Conservation (phyloP, 2,329 filamentous ascomycete genomes). For the Aspergillus pseudoviridinutans region DNA sequence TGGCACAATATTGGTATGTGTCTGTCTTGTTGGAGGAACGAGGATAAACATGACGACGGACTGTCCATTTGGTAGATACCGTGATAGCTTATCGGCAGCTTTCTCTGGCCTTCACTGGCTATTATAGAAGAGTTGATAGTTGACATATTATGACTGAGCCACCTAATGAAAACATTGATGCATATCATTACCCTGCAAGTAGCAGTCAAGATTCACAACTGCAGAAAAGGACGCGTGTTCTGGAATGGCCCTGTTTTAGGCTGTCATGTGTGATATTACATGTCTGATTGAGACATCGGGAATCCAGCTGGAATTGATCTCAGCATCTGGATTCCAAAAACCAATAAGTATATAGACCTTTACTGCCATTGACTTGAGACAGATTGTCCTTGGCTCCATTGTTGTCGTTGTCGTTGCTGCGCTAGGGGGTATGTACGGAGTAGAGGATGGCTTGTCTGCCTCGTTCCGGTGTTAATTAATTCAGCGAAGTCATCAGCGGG, state of each 20-base stretch:
- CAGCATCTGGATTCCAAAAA: not conserved
- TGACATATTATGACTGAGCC: not conserved
- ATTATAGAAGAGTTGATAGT: not conserved
- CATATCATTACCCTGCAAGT: not conserved
- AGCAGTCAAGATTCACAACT: not conserved
- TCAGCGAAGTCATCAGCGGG: not conserved
- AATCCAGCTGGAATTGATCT: not conserved
- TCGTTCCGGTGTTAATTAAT: not conserved
- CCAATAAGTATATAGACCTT: not conserved
- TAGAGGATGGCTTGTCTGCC: not conserved
- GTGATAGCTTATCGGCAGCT: too few species aligned
- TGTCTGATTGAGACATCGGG: not conserved
- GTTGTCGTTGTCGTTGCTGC: too few species aligned
- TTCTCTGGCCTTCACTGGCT: too few species aligned
- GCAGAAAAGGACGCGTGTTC: constrained; percentile 20
- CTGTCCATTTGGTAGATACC: too few species aligned
- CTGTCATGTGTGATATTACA: not conserved
- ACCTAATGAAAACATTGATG: not conserved
- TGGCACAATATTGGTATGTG: too few species aligned
- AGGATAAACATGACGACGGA: too few species aligned
- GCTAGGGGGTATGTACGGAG: not conserved
- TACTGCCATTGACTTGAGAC: not conserved
- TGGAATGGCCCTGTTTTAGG: constrained; percentile 13
- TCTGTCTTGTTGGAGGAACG: too few species aligned
- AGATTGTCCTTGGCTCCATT: not conserved